Conservation (phyloP, 129 eudicot species). For the Glebionis coronaria region DNA sequence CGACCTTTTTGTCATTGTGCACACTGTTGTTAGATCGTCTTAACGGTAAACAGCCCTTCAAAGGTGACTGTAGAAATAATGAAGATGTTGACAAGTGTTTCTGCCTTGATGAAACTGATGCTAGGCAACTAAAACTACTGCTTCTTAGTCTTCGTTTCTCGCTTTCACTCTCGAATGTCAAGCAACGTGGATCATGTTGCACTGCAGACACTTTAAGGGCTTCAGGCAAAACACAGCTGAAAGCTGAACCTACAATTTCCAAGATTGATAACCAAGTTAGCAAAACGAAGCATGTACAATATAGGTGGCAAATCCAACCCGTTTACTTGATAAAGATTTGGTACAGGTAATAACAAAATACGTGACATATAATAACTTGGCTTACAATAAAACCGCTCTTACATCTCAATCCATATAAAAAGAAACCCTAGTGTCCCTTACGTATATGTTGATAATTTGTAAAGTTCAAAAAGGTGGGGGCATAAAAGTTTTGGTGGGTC, state of each 20-base stretch:
- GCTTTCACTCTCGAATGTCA: constrained; percentile 30
- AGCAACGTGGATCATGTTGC: constrained; percentile 42
- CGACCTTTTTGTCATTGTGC: constrained; percentile 28
- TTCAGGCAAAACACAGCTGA: constrained; percentile 67
- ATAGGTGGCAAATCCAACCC: not conserved
- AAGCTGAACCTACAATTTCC: constrained; percentile 52
- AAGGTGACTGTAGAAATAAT: constrained; percentile 63
- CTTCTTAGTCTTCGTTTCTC: constrained; percentile 64
- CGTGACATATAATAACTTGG: no score
- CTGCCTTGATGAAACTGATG: constrained; percentile 71
- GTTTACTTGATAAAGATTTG: no score
- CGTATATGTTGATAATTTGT: no score
- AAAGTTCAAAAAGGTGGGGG: no score
- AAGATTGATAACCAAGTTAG: not conserved
- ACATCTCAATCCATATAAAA: no score
- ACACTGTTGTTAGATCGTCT: constrained; percentile 20
- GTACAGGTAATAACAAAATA: no score
- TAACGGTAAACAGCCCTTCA: constrained; percentile 60
- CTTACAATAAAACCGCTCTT: no score
- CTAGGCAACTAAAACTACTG: constrained; percentile 53
- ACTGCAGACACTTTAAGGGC: constrained; percentile 60
- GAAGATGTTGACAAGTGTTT: constrained; percentile 67
- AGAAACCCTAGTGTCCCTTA: no score
- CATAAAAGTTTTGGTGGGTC: no score
- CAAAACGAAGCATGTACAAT: not conserved